These are phyloP conservation scores for Solanum paucissectum DNA, from an alignment of 257 asterid genomes.

Conservation along the genomic window DNA sequence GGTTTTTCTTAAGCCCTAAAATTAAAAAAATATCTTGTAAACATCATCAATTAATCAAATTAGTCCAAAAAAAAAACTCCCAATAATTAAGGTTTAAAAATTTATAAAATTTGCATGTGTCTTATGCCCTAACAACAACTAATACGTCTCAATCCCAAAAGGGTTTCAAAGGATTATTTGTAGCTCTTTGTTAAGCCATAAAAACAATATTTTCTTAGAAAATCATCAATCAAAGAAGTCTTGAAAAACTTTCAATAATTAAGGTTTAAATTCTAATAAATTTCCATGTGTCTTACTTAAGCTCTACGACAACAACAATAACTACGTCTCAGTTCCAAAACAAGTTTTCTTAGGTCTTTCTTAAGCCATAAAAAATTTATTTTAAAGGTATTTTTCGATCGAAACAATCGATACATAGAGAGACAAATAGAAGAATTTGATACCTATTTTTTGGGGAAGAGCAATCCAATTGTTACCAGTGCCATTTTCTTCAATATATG, in stretches of 20 bases:
- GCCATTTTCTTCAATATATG: conserved; percentile 64
- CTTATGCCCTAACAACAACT: neutral
- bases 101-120: neutral
- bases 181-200: neutral
- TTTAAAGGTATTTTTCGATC: neutral
- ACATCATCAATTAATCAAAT: neutral
- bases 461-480: conserved; percentile 96
- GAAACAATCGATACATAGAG: neutral
- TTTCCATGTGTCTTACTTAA: neutral
- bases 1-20: conserved; percentile 46
- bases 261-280: neutral
- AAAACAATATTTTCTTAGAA: neutral
- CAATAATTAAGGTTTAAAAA: neutral
- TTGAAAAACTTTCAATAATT: neutral
- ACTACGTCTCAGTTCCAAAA: neutral
- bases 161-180: neutral
- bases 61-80: neutral
- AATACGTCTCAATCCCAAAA: neutral
- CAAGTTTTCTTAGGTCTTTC: neutral
- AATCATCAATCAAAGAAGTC: neutral
- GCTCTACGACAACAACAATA: neutral
- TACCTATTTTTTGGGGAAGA: conserved; percentile 98
- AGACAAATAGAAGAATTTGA: neutral
- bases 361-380: neutral
- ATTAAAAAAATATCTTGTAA: neutral